Percentiles rank a stretch among this genome's conserved stretches.
Evolutionary conservation across 306 rosid genomes (phyloP).

Genomic region (Mucuna pruriens): DNA sequence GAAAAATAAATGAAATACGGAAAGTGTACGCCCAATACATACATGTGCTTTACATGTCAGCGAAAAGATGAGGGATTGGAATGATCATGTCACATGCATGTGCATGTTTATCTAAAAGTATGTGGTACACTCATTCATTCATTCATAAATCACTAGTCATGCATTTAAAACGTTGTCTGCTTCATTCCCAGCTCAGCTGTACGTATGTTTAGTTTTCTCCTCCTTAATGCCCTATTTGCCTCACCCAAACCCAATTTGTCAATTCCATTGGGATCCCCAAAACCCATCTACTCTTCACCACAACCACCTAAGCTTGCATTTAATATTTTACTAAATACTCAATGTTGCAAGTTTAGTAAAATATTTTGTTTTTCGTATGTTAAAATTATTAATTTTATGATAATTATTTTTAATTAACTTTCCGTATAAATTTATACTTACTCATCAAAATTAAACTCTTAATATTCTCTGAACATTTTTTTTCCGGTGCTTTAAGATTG

Average conservation of each 20-base stretch:
- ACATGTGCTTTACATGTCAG: slow-evolving; percentile 24
- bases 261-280: not conserved
- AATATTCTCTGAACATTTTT: not conserved
- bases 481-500: slow-evolving; percentile 8
- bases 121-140: too few species aligned
- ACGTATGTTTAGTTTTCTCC: not conserved
- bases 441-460: too few species aligned
- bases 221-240: slow-evolving; percentile 3
- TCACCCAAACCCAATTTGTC: not conserved
- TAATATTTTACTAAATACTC: too few species aligned
- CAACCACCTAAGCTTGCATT: not conserved
- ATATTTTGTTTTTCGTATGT: too few species aligned
- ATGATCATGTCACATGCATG: slow-evolving; percentile 14
- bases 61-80: not conserved
- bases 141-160: too few species aligned
- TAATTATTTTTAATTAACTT: too few species aligned
- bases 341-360: too few species aligned
- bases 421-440: too few species aligned
- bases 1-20: slow-evolving; percentile 13
- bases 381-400: too few species aligned
- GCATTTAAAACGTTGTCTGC: slow-evolving; percentile 34
- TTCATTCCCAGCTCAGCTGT: not conserved
- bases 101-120: slow-evolving; percentile 8
- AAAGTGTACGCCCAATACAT: slow-evolving; percentile 32
- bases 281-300: not conserved